A percentile compares a stretch with the other conserved stretches of the same genome.
These are phyloP conservation scores for Cercospora citrullina DNA, from an alignment of 2,329 filamentous ascomycete species.

Conservation along the genomic window DNA sequence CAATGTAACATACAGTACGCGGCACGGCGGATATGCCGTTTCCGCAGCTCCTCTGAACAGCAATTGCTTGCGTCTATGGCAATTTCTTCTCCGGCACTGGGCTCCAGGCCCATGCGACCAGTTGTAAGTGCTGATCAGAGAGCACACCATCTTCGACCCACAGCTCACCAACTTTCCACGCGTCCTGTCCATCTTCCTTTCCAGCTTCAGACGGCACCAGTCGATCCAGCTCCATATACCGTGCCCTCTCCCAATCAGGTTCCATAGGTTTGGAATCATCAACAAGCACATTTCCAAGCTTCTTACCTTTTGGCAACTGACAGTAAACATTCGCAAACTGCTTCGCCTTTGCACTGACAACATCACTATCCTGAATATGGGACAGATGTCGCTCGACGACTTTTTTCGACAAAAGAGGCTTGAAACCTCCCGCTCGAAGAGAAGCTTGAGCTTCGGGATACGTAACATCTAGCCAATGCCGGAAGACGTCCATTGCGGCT, in stretches of 20 bases:
- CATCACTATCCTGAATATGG: conserved; percentile 24
- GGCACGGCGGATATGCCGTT: neutral
- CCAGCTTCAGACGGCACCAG: conserved; percentile 29
- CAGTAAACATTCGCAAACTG: conserved; percentile 32
- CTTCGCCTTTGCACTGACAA: conserved; percentile 21
- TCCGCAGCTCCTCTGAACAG: neutral
- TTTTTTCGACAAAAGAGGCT: conserved; percentile 35
- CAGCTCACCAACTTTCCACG: conserved; percentile 28
- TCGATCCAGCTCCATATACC: conserved; percentile 30
- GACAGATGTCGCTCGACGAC: conserved; percentile 24
- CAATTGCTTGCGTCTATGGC: neutral
- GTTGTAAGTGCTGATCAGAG: conserved; percentile 28
- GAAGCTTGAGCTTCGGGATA: conserved; percentile 31
- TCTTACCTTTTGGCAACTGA: conserved; percentile 31
- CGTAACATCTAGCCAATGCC: conserved; percentile 34
- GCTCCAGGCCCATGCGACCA: conserved; percentile 38
- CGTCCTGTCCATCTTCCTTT: conserved; percentile 24
- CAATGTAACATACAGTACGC: neutral
- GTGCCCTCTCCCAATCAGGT: conserved; percentile 34
- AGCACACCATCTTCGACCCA: conserved; percentile 29
- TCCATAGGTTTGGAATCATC: conserved; percentile 34
- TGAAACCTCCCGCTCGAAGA: conserved; percentile 33
- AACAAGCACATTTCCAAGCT: conserved; percentile 35
- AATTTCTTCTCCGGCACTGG: conserved; percentile 32
- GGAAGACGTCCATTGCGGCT: conserved; percentile 34